A percentile compares a stretch with the other conserved stretches of the same genome.
phyloP scores from a whole-genome alignment of 2,329 filamentous ascomycete genomes.

The Ophiostoma piceae region DNA sequence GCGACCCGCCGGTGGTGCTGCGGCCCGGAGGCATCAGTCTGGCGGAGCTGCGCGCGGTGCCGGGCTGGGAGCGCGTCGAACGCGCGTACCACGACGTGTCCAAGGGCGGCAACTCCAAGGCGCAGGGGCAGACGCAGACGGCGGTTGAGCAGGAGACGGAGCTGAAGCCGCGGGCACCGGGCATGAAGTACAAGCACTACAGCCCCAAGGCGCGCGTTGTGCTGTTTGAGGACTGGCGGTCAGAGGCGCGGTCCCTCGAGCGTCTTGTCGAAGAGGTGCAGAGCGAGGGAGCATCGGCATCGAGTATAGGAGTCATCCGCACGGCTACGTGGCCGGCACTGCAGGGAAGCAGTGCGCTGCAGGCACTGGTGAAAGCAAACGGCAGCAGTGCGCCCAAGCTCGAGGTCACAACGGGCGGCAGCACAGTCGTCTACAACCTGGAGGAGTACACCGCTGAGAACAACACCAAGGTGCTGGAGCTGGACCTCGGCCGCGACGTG shows the following conservation, averaged over 20 bases:
- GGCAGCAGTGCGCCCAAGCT: not conserved
- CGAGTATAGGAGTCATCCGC: slow-evolving; percentile 48
- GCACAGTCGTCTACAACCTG: slow-evolving; percentile 32
- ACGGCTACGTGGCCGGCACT: slow-evolving; percentile 49
- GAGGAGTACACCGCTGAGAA: slow-evolving; percentile 37
- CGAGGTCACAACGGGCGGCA: not conserved
- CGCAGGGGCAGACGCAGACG: not conserved
- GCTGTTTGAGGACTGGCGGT: slow-evolving; percentile 61
- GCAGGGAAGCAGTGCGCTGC: slow-evolving; percentile 36
- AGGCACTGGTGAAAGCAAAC: not conserved
- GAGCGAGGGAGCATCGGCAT: not conserved
- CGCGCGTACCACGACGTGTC: slow-evolving; percentile 74
- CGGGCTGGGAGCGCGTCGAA: slow-evolving; percentile 74
- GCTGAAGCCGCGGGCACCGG: slow-evolving; percentile 68
- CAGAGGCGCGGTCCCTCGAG: slow-evolving; percentile 32
- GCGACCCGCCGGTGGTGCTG: slow-evolving; percentile 71
- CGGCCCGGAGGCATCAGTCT: slow-evolving; percentile 83
- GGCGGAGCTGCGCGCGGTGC: slow-evolving; percentile 66
- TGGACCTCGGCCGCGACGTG: slow-evolving; percentile 65
- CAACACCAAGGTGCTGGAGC: slow-evolving; percentile 52
- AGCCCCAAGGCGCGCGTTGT: slow-evolving; percentile 83
- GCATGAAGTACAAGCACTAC: slow-evolving; percentile 99
- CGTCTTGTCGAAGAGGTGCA: slow-evolving; percentile 27
- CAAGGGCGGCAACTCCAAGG: slow-evolving; percentile 51
- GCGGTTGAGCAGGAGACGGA: slow-evolving; percentile 13